These are phyloP conservation scores for Leptographium lundbergii DNA, from an alignment of 2,329 filamentous ascomycete genomes.

Conservation along the genomic window DNA sequence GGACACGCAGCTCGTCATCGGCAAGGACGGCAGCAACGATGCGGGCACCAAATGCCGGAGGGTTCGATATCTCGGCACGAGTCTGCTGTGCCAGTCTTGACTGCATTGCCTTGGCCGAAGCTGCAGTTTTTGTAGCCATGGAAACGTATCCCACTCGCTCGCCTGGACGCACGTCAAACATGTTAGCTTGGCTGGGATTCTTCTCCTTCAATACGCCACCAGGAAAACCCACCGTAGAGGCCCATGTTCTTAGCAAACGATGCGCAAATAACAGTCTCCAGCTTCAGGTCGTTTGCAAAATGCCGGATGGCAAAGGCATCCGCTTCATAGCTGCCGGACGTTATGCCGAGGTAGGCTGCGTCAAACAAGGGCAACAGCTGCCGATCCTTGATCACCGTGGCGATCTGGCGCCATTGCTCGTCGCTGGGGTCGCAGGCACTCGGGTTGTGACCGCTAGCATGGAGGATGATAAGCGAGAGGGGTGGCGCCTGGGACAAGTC, in stretches of 20 bases:
- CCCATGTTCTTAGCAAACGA: slow-evolving; percentile 97
- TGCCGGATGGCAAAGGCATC: slow-evolving; percentile 86
- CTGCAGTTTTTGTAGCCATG: slow-evolving; percentile 63
- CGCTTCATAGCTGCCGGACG: slow-evolving; percentile 69
- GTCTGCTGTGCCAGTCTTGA: slow-evolving; percentile 91
- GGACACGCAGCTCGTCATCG: slow-evolving; percentile 61
- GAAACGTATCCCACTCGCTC: slow-evolving; percentile 84
- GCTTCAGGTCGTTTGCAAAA: slow-evolving; percentile 72
- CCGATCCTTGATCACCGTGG: slow-evolving; percentile 59
- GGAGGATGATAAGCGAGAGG: slow-evolving; percentile 75
- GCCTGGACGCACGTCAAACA: background rate
- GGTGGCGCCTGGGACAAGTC: slow-evolving; percentile 58
- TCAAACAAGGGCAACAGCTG: slow-evolving; percentile 97
- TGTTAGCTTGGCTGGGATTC: background rate
- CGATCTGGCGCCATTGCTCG: slow-evolving; percentile 89
- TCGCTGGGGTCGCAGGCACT: slow-evolving; percentile 89
- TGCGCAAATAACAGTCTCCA: slow-evolving; percentile 77
- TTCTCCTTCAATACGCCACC: background rate
- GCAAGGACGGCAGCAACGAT: slow-evolving; percentile 78
- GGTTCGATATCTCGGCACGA: slow-evolving; percentile 93
- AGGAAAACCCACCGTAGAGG: slow-evolving; percentile 63
- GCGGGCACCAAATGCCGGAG: slow-evolving; percentile 81
- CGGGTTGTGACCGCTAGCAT: slow-evolving; percentile 95
- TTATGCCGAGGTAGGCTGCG: slow-evolving; percentile 93
- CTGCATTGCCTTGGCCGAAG: slow-evolving; percentile 53